Conservation (phyloP, 805 yeast genomes). For the Torulaspora franciscae region DNA sequence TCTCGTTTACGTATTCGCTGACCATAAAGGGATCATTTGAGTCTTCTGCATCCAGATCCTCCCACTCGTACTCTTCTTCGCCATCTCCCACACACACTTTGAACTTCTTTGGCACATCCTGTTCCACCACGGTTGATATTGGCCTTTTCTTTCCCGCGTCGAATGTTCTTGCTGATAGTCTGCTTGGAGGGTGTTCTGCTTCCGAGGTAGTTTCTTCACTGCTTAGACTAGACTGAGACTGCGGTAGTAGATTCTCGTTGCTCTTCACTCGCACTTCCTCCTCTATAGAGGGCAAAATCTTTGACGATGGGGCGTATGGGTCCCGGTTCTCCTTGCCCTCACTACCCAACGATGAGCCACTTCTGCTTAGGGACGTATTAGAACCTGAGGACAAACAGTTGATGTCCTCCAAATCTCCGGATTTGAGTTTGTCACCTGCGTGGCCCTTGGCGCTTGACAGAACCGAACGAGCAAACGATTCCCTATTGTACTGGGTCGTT, state of each 20-base stretch:
- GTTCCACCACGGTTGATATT: conserved; percentile 34
- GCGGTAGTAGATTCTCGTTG: conserved; percentile 3
- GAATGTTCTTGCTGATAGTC: conserved; percentile 5
- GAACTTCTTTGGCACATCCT: conserved; percentile 34
- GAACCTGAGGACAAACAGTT: conserved; percentile 6
- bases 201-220: conserved; percentile 6
- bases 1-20: conserved; percentile 84
- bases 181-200: conserved; percentile 4
- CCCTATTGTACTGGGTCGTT: conserved; percentile 20
- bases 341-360: conserved; percentile 3
- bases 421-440: background rate
- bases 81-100: conserved; percentile 33
- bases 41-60: conserved; percentile 76
- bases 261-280: conserved; percentile 14
- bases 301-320: conserved; percentile 16
- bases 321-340: conserved; percentile 31
- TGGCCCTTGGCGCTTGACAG: conserved; percentile 5
- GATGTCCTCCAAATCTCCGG: background rate
- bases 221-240: conserved; percentile 8
- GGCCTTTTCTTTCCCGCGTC: conserved; percentile 35
- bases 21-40: conserved; percentile 84
- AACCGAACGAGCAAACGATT: conserved; percentile 8
- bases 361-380: background rate
- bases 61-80: conserved; percentile 48
- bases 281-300: conserved; percentile 17